These are phyloP conservation scores for Silybum marianum DNA, from an alignment of 129 eudicot species.

Conservation along the genomic window DNA sequence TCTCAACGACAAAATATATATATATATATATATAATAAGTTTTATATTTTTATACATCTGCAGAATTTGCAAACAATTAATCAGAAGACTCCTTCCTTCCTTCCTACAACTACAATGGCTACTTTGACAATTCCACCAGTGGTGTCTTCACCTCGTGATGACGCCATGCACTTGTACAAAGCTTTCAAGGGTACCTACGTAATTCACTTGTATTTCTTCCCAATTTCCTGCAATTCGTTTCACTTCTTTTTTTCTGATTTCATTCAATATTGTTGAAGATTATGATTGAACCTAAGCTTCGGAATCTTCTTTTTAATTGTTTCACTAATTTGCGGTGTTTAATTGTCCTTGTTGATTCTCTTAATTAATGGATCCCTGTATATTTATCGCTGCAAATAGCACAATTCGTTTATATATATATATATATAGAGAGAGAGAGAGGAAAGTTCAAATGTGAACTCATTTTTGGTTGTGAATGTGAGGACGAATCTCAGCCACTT, in stretches of 20 bases:
- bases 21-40: background rate
- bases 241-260: background rate
- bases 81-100: background rate
- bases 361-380: background rate
- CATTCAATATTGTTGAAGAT: background rate
- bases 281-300: background rate
- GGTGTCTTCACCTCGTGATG: constrained; percentile 72
- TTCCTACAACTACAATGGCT: constrained; percentile 43
- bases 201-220: background rate
- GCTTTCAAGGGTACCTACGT: constrained; percentile 72
- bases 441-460: too few relatives aligned
- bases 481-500: too few relatives aligned
- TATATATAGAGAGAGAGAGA: too few relatives aligned
- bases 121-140: constrained; percentile 60
- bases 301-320: background rate
- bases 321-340: background rate
- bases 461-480: too few relatives aligned
- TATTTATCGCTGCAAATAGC: background rate
- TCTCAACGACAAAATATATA: too few relatives aligned
- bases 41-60: background rate
- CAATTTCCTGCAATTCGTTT: background rate
- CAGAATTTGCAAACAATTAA: background rate
- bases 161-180: constrained; percentile 59
- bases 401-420: background rate
- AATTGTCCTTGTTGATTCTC: background rate